Evolutionary conservation across 1,284 basidiomycete genomes (phyloP).

Genomic region (Trichosporon sp.): DNA sequence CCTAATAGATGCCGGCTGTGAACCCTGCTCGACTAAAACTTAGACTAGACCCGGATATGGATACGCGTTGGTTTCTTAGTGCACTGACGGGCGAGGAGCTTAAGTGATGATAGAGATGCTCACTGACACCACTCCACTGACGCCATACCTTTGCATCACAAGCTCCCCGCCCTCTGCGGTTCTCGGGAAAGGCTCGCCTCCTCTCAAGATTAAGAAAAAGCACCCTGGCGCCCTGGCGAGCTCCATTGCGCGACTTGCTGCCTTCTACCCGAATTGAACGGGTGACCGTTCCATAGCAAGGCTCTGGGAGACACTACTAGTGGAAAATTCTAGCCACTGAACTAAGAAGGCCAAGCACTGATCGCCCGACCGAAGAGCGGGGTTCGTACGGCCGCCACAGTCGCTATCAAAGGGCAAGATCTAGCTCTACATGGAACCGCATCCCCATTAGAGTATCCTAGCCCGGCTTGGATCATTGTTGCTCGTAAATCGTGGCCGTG

Average conservation of each 20-base stretch:
- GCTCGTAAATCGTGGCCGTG: no score
- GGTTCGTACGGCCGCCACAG: not conserved
- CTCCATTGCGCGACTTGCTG: not conserved
- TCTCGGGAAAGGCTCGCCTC: no score
- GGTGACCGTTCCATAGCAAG: constrained; percentile 1
- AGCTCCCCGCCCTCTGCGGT: no score
- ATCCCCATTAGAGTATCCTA: no score
- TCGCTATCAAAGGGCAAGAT: no score
- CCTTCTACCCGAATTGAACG: not conserved
- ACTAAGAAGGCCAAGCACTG: not conserved
- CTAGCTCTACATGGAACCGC: no score
- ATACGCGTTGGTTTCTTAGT: not conserved
- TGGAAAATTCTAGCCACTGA: constrained; percentile 1
- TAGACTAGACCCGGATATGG: constrained; percentile 6
- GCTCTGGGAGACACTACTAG: not conserved
- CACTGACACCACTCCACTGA: not conserved
- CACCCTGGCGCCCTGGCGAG: not conserved
- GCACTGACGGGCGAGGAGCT: not conserved
- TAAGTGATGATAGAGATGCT: not conserved
- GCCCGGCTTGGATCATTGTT: no score
- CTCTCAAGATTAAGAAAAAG: not conserved
- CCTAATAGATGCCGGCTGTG: not conserved
- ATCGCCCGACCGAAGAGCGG: not conserved
- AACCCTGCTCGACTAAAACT: not conserved
- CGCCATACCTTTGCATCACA: not conserved